These are phyloP conservation scores for Flaveria robusta DNA, from an alignment of 129 eudicot species.

Conservation along the genomic window DNA sequence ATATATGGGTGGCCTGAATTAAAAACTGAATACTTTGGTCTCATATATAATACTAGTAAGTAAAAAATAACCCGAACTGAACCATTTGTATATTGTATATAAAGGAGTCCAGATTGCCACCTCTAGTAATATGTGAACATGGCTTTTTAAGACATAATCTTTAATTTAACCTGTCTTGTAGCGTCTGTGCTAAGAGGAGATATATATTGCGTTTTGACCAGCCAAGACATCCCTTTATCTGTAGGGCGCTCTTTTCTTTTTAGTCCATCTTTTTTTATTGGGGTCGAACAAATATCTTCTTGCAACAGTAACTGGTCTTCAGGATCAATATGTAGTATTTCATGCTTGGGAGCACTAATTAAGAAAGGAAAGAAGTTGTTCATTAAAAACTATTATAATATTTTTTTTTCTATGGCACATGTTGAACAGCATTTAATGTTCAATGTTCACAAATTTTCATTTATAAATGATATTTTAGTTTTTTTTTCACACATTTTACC, in stretches of 20 bases:
- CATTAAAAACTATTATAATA: too few relatives aligned
- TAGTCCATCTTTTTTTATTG: slow-evolving; percentile 74
- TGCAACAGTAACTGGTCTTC: slow-evolving; percentile 84
- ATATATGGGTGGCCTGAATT: background rate
- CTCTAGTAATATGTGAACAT: slow-evolving; percentile 7
- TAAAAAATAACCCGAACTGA: background rate
- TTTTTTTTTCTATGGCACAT: background rate
- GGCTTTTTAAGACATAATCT: slow-evolving; percentile 7
- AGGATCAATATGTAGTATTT: slow-evolving; percentile 54
- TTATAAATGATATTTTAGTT: background rate
- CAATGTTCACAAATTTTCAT: background rate
- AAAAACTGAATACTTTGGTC: background rate
- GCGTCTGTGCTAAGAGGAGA: slow-evolving; percentile 89
- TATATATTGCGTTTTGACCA: slow-evolving; percentile 91
- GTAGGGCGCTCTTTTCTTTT: slow-evolving; percentile 87
- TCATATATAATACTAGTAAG: background rate
- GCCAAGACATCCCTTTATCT: slow-evolving; percentile 95
- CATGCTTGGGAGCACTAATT: slow-evolving; percentile 71
- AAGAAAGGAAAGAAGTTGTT: slow-evolving; percentile 23
- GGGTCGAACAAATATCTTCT: slow-evolving; percentile 75
- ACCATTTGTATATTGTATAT: background rate
- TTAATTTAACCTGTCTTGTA: slow-evolving; percentile 64
- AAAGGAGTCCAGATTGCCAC: slow-evolving; percentile 12
- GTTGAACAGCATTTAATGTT: background rate
- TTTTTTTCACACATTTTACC: background rate